Percentiles rank a stretch among this genome's conserved stretches.
Conservation (phyloP, 768 basidiomycete genomes). For the Serendipita sp. region DNA sequence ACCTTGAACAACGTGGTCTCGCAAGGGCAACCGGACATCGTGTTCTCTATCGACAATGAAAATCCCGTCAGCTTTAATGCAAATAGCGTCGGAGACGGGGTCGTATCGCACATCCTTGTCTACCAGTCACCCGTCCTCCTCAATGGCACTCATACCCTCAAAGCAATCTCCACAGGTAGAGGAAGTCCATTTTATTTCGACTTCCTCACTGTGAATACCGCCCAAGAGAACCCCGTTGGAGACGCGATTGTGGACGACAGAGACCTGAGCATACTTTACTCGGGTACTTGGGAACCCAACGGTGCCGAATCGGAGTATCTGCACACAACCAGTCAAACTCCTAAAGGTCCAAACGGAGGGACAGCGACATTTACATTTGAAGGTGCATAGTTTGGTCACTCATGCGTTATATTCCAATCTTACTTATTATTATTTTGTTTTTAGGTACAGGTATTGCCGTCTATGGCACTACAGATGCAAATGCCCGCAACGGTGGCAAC, state of each 20-base stretch:
- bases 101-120: neutral
- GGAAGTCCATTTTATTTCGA: neutral
- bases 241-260: neutral
- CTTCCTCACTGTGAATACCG: neutral
- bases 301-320: neutral
- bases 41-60: neutral
- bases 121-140: neutral
- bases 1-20: neutral
- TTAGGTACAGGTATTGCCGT: no score
- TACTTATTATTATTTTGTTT: no score
- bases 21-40: neutral
- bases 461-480: no score
- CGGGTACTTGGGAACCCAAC: neutral
- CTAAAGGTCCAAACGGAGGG: neutral
- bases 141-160: neutral
- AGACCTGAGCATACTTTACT: neutral
- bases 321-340: neutral
- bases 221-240: neutral
- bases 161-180: neutral
- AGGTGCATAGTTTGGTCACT: neutral
- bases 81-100: neutral
- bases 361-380: neutral
- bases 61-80: neutral
- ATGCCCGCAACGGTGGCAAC: no score
- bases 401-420: no score